These are phyloP conservation scores for Leccinum subgranulosum DNA, from an alignment of 768 basidiomycete genomes.

Conservation along the genomic window DNA sequence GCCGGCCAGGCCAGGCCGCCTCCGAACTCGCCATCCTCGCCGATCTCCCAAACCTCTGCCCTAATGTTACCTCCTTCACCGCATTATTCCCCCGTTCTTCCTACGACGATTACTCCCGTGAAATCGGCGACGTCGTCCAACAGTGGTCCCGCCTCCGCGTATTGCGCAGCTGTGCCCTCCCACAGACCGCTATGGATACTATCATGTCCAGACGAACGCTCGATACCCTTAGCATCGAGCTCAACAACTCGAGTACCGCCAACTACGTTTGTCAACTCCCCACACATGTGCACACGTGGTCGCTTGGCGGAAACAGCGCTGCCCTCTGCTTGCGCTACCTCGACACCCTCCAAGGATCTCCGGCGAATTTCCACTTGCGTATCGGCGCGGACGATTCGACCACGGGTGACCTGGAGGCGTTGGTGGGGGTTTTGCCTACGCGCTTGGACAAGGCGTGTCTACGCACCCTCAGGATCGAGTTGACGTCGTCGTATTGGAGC, in stretches of 20 bases:
- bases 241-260: conserved; percentile 22
- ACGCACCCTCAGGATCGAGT: conserved; percentile 15
- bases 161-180: conserved; percentile 19
- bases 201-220: conserved; percentile 9
- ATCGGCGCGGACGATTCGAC: conserved; percentile 28
- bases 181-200: conserved; percentile 21
- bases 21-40: conserved; percentile 22
- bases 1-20: conserved; percentile 23
- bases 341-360: conserved; percentile 15
- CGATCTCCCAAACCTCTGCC: conserved; percentile 19
- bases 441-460: conserved; percentile 14
- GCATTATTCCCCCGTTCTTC: conserved; percentile 26
- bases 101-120: conserved; percentile 23
- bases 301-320: conserved; percentile 24
- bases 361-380: conserved; percentile 16
- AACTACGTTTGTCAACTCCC: conserved; percentile 20
- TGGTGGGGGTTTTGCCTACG: conserved; percentile 9
- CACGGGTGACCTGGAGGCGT: conserved; percentile 10
- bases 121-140: conserved; percentile 24
- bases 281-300: conserved; percentile 15
- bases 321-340: conserved; percentile 22
- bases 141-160: conserved; percentile 18
- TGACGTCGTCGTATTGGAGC: conserved; percentile 29
- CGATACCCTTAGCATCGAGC: conserved; percentile 24
- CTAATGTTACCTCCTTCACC: conserved; percentile 27